Percentiles rank a stretch among this genome's conserved stretches.
These are phyloP conservation scores for Leishmania gerbilli DNA, from an alignment of 208 protist species.

Conservation along the genomic window DNA sequence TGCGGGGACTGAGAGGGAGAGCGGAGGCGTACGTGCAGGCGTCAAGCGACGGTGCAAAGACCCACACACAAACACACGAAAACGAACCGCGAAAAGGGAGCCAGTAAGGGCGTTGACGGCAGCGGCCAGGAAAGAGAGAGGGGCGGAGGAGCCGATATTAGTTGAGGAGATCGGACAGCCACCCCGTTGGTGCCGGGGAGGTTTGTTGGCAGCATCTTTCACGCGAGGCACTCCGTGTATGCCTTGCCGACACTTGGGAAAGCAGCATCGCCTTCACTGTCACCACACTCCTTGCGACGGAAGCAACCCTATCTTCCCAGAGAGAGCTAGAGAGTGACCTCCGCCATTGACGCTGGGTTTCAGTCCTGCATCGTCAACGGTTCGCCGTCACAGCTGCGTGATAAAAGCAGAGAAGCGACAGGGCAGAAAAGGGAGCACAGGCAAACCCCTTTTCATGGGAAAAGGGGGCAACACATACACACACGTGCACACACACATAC, in stretches of 20 bases:
- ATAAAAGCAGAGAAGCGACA: not conserved
- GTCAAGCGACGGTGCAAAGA: not conserved
- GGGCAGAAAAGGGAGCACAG: too few relatives aligned
- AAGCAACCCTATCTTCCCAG: not conserved
- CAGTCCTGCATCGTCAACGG: not conserved
- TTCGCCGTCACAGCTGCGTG: not conserved
- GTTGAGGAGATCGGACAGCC: not conserved
- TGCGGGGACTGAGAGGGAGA: not conserved
- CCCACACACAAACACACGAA: not conserved
- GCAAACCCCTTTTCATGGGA: not conserved
- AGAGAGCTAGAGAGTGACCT: not conserved
- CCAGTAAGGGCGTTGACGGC: not conserved
- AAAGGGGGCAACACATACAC: not conserved
- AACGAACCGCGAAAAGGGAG: not conserved
- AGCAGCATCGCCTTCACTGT: not conserved
- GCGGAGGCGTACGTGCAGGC: not conserved
- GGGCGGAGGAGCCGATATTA: not conserved
- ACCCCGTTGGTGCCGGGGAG: not conserved
- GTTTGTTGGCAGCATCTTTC: too few relatives aligned
- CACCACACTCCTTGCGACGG: not conserved
- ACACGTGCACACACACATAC: not conserved
- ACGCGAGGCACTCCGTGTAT: not conserved
- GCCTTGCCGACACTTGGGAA: not conserved
- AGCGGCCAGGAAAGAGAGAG: not conserved
- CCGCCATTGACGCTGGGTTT: not conserved